Evolutionary conservation across 2,329 filamentous ascomycete genomes (phyloP).

Genomic region (Verruconis gallopava): DNA sequence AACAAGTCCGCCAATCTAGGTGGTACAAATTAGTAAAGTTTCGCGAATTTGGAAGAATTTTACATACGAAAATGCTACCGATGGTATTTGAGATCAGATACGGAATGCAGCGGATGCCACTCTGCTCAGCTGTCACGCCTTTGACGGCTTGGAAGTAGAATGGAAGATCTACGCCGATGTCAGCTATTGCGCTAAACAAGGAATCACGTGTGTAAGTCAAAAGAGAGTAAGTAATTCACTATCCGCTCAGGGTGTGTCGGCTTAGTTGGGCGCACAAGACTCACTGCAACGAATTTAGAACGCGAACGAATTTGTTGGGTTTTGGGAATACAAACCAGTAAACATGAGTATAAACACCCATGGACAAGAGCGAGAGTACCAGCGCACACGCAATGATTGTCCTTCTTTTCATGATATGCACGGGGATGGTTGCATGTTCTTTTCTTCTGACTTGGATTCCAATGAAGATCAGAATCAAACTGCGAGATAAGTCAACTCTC

Average conservation of each 20-base stretch:
- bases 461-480: constrained; percentile 12
- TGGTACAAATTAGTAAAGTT: constrained; percentile 12
- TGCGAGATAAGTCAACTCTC: not conserved
- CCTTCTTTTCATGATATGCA: constrained; percentile 17
- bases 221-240: too few species aligned
- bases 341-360: constrained; percentile 23
- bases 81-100: constrained; percentile 12
- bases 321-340: too few species aligned
- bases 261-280: not conserved
- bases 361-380: constrained; percentile 24
- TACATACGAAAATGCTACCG: constrained; percentile 14
- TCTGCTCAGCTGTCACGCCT: constrained; percentile 14
- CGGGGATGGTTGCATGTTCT: constrained; percentile 17
- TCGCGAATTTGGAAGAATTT: too few species aligned
- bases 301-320: too few species aligned
- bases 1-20: constrained; percentile 13
- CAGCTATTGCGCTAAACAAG: constrained; percentile 11
- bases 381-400: constrained; percentile 22
- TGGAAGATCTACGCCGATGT: constrained; percentile 19
- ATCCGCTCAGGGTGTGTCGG: not conserved
- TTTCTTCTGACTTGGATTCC: constrained; percentile 11
- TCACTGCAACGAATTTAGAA: not conserved
- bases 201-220: not conserved
- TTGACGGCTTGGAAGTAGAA: constrained; percentile 21
- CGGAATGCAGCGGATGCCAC: constrained; percentile 16